Evolutionary conservation across 495 filamentous ascomycete species (phyloP), one percentile per base, ranked within the genome.

Genomic region (Aspergillus cavernicola): DNA sequence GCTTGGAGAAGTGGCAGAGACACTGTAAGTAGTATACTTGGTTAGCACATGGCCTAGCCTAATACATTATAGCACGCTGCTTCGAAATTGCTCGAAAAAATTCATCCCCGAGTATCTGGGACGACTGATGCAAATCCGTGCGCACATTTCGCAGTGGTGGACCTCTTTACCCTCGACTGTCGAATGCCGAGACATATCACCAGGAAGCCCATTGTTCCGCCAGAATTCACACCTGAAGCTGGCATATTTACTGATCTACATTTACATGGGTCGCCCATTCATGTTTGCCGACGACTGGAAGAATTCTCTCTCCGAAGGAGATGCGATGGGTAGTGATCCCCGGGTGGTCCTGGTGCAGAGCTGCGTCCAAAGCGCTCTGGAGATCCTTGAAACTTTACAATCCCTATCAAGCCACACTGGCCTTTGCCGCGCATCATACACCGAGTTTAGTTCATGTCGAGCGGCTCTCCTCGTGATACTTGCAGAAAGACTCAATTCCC

Each of bases 371-470:
- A 59, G 66, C 2, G 65, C 67, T 11, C 47, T 45, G 5, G 52
- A 61, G 15, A 55, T 55, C 0, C 39, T 70, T 29, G 57, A 56
- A 23, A 55, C 35, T 65, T 22, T 63, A 57, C 42, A 55, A 56
- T 31, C 16, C 39, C 35, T 32, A 65, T 9, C 66, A 53, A 32
- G 59, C 65, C 20, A 50, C 39, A 13, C 53, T 7, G 68, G 68
- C 8, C 58, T 71, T 1, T 65, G 67, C 11, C 55, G 66, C 51
- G 65, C 68, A 5, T 68, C 65, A 0, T 71, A 71, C 44, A 64
- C 62, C 11, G 68, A 71, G 37, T 71, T 63, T 54, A 71, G 65
- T 39, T 61, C 65, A 16, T 69, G 66, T 41, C 63, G 68, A 19
- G 68, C 63, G 6, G 61, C 68, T 1, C 36, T 71, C 8, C 53